phyloP scores from a whole-genome alignment of 805 yeast species.

The Ogataea zsoltii region DNA sequence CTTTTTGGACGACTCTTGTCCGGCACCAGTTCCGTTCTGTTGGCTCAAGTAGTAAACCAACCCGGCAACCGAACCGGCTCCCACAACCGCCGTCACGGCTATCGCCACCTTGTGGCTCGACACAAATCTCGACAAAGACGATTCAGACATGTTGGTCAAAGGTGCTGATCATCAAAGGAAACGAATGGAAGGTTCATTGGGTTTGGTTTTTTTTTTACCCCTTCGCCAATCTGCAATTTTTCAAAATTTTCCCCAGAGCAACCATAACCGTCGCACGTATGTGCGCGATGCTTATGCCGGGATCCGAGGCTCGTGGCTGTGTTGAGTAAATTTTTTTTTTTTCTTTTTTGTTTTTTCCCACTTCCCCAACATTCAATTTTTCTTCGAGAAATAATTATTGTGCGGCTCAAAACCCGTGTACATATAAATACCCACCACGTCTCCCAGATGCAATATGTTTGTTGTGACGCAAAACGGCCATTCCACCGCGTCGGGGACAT shows the following conservation, averaged over 20 bases:
- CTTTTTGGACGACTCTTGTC: constrained; percentile 19
- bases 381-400: constrained; percentile 3
- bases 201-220: not conserved
- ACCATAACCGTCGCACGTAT: constrained; percentile 1
- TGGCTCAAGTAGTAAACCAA: constrained; percentile 44
- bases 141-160: constrained; percentile 15
- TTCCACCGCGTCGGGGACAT: not conserved
- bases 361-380: constrained; percentile 7
- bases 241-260: constrained; percentile 7
- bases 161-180: too few species aligned
- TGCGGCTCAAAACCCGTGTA: constrained; percentile 5
- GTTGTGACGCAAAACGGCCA: not conserved
- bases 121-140: constrained; percentile 39
- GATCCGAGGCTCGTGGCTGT: not conserved
- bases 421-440: not conserved
- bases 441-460: not conserved
- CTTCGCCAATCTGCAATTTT: constrained; percentile 8
- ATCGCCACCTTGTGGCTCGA: constrained; percentile 51
- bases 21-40: constrained; percentile 25
- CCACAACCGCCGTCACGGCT: constrained; percentile 50
- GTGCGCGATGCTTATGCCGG: constrained; percentile 7
- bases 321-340: not conserved
- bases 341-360: not conserved
- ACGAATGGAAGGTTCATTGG: not conserved
- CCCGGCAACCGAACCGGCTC: constrained; percentile 50